phyloP scores from a whole-genome alignment of 768 basidiomycete species.

The Collybia mongolica region DNA sequence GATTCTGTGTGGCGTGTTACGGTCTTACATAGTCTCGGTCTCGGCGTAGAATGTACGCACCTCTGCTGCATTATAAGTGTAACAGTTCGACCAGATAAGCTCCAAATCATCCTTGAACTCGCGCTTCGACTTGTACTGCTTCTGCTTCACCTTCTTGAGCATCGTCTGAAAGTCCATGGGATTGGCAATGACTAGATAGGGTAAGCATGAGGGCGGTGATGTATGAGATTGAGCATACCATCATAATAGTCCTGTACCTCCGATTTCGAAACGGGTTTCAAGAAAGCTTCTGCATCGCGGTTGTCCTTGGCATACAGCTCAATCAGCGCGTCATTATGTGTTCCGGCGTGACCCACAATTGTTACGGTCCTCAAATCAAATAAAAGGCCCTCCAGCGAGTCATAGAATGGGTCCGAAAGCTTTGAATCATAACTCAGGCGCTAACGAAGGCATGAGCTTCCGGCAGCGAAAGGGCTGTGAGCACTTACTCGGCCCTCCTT shows the following conservation, averaged over 20 bases:
- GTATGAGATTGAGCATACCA: conserved; percentile 44
- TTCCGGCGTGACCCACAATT: conserved; percentile 43
- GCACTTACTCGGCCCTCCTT: conserved; percentile 83
- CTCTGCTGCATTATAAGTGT: conserved; percentile 87
- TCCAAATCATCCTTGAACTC: conserved; percentile 94
- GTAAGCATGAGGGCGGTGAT: conserved; percentile 8
- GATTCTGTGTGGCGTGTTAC: conserved; percentile 51
- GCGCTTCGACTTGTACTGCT: conserved; percentile 89
- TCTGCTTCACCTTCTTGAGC: conserved; percentile 89
- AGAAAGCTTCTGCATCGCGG: conserved; percentile 90
- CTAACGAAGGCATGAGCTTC: conserved; percentile 15
- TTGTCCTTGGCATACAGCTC: conserved; percentile 54
- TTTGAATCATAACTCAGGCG: conserved; percentile 61
- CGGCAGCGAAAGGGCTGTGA: conserved; percentile 16
- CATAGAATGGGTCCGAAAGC: conserved; percentile 87
- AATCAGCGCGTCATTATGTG: conserved; percentile 20
- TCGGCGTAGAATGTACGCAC: conserved; percentile 44
- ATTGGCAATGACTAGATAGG: conserved; percentile 73
- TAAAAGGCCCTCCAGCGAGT: conserved; percentile 87
- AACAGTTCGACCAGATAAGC: conserved; percentile 96
- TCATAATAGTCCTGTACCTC: conserved; percentile 95
- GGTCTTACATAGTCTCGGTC: neutral
- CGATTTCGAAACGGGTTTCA: conserved; percentile 86
- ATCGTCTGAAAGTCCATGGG: conserved; percentile 97
- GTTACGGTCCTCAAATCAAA: conserved; percentile 80